phyloP scores from a whole-genome alignment of 2,329 filamentous ascomycete species.

The Pleoardoris graminearum region DNA sequence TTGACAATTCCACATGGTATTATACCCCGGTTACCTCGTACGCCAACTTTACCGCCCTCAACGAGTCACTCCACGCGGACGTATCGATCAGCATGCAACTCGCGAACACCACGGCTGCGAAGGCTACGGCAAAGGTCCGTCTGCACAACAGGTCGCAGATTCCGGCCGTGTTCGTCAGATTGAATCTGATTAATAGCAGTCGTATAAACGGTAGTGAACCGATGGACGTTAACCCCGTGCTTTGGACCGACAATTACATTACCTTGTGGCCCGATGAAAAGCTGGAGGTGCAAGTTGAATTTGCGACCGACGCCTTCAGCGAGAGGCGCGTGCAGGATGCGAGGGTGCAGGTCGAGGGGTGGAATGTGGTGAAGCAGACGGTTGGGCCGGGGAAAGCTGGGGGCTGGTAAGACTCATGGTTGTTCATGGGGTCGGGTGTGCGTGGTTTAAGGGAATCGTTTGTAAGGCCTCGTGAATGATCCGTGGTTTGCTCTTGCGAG shows the following conservation, averaged over 20 bases:
- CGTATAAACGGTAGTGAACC: slow-evolving; percentile 45
- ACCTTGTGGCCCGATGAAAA: slow-evolving; percentile 63
- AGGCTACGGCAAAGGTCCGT: slow-evolving; percentile 46
- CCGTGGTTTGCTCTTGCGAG: too few species aligned
- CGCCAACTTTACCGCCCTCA: slow-evolving; percentile 54
- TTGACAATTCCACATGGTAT: slow-evolving; percentile 62
- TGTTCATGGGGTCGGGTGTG: too few species aligned
- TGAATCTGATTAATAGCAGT: slow-evolving; percentile 58
- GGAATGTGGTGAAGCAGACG: slow-evolving; percentile 16
- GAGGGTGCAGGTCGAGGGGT: slow-evolving; percentile 16
- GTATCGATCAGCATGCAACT: slow-evolving; percentile 5
- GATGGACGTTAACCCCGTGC: slow-evolving; percentile 55
- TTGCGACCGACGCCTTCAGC: too few species aligned
- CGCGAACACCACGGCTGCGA: too few species aligned
- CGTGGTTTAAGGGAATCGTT: too few species aligned
- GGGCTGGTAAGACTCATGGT: background rate
- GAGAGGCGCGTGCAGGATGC: background rate
- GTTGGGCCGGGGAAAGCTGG: slow-evolving; percentile 1
- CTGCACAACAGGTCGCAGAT: slow-evolving; percentile 57
- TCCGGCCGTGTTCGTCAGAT: slow-evolving; percentile 62
- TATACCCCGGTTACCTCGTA: slow-evolving; percentile 60
- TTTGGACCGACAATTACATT: slow-evolving; percentile 67
- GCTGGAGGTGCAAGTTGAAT: slow-evolving; percentile 34
- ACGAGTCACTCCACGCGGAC: slow-evolving; percentile 21
- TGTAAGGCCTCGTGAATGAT: too few species aligned